Base-by-base conservation (phyloP, 129 eudicot genomes). In the Gnaphalium uliginosum region DNA sequence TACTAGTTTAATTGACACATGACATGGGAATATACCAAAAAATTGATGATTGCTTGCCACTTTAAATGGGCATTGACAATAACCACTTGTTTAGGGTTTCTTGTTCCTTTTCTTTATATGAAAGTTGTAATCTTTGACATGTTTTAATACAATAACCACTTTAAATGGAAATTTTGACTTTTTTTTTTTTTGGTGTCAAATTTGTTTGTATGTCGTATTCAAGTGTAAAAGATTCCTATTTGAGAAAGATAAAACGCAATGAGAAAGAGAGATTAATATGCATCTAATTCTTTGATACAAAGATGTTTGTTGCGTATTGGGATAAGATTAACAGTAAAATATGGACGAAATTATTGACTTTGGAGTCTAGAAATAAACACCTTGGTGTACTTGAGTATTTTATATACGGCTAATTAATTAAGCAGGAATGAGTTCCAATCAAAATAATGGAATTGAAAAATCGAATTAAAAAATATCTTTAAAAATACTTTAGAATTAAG, bases 251-350 rank as follows among this genome's bases (percentile, higher is more conserved):
- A 21, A 26, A 65, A 35, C 60, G 69, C 41, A 17, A 39, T 22
- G 66, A 58, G 65, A 59, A 23, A 60, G 66, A 60, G 78, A 41
- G 57, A 37, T 4, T 4, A 19, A 56, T 58, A 63, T 75, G 71
- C 50, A 75, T 63, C 69, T 62, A 9, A 62, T 46, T 75, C 60
- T 63, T 75, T 63, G 9, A 57, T 57, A 35, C 22, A 29, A 27
- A 29, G 68, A 29, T 63, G 68, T 63, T 63, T 75, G 50, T 74
- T 75, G 29, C 79, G 79, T 73, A 68, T 58, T 35, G 39, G 57
- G 35, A 58, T 37, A 59, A 73, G 68, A 73, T 58, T 53, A 35
- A 39, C 37, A 14, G 33, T 35, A 26, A 63, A 62, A 50, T 46
- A 4, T 66, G 39, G 17, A 46, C 70, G 50, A 26, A 75, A 63